Percentiles rank a stretch among this genome's conserved stretches.
phyloP scores from a whole-genome alignment of 2,329 filamentous ascomycete genomes.

The Fusarium torreyae region DNA sequence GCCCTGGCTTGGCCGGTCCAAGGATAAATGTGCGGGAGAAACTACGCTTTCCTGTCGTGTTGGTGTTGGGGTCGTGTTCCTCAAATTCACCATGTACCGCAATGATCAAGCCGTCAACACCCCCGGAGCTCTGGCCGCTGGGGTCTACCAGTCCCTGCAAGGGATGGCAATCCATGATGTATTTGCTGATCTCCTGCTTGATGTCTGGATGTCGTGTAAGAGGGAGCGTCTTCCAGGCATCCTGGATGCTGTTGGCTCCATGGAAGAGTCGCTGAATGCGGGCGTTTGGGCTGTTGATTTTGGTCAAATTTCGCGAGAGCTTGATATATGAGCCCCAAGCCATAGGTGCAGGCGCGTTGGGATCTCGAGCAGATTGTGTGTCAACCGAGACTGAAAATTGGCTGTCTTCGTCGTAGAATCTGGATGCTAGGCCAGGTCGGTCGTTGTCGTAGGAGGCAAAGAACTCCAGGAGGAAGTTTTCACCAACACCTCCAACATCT shows the following conservation, averaged over 20 bases:
- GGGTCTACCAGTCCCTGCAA: slow-evolving; percentile 80
- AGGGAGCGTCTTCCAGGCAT: slow-evolving; percentile 80
- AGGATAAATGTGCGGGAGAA: slow-evolving; percentile 88
- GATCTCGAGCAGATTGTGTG: slow-evolving; percentile 67
- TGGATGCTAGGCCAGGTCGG: slow-evolving; percentile 71
- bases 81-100: slow-evolving; percentile 89
- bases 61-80: slow-evolving; percentile 73
- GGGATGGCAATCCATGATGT: slow-evolving; percentile 86
- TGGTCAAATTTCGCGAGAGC: slow-evolving; percentile 82
- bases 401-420: slow-evolving; percentile 83
- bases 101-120: slow-evolving; percentile 84
- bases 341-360: slow-evolving; percentile 59
- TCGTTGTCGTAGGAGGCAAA: slow-evolving; percentile 82
- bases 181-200: slow-evolving; percentile 76
- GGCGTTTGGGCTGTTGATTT: slow-evolving; percentile 72
- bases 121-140: slow-evolving; percentile 71
- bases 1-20: slow-evolving; percentile 78
- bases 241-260: slow-evolving; percentile 75
- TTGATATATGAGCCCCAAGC: slow-evolving; percentile 84
- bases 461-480: slow-evolving; percentile 82
- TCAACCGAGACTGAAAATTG: slow-evolving; percentile 84
- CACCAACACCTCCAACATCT: slow-evolving; percentile 81
- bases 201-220: slow-evolving; percentile 82
- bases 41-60: slow-evolving; percentile 76
- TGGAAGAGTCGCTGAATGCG: slow-evolving; percentile 76